Evolutionary conservation across 176 grass and related monocot genomes (phyloP).

Genomic region (Secale cereale): DNA sequence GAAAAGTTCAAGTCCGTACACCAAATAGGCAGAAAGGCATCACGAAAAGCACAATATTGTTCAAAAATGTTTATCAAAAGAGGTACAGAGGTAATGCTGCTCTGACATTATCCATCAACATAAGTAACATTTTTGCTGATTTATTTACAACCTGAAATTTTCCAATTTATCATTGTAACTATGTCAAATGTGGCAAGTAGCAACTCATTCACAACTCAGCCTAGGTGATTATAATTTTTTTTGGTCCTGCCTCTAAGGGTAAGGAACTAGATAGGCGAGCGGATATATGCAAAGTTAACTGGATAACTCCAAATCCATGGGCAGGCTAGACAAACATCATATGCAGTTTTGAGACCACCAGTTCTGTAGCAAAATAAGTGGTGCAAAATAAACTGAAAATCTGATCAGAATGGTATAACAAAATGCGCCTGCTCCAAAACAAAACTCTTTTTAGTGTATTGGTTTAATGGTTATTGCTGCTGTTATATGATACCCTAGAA

Average conservation of each 20-base stretch:
- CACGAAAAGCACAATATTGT: background rate
- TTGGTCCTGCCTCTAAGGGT: background rate
- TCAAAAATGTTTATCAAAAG: slow-evolving; percentile 4
- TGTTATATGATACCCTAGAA: slow-evolving; percentile 5
- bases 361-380: background rate
- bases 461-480: background rate
- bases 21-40: background rate
- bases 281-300: background rate
- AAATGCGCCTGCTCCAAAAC: background rate
- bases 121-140: background rate
- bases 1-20: background rate
- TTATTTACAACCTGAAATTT: background rate
- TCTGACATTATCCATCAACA: slow-evolving; percentile 16
- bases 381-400: background rate
- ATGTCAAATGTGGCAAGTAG: background rate
- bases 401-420: background rate
- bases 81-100: background rate
- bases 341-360: background rate
- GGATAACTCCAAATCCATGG: background rate
- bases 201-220: background rate
- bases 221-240: background rate
- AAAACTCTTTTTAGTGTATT: background rate
- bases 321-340: background rate
- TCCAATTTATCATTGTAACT: background rate
- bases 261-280: background rate